Evolutionary conservation across 73 alveolate genomes (phyloP).

Genomic region (Paramecium octaurelia): DNA sequence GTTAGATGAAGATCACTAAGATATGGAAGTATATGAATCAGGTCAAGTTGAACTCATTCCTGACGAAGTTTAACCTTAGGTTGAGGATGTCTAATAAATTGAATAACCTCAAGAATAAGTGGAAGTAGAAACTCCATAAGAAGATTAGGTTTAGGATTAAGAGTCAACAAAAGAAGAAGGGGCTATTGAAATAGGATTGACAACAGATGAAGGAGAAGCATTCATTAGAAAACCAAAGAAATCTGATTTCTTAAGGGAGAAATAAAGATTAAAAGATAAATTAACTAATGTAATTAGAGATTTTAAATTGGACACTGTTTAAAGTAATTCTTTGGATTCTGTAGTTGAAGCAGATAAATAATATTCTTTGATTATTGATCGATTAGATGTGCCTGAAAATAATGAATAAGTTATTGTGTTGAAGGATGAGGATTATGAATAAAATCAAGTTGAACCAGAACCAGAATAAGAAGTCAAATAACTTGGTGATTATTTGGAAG

Average conservation of each 20-base stretch:
- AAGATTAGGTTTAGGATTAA: background rate
- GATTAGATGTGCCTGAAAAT: slow-evolving; percentile 16
- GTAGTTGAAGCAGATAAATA: background rate
- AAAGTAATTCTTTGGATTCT: background rate
- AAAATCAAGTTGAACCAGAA: background rate
- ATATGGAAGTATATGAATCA: background rate
- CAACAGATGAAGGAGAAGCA: slow-evolving; percentile 15
- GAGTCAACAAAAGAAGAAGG: background rate
- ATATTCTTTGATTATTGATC: background rate
- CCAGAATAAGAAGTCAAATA: background rate
- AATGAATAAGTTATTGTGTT: background rate
- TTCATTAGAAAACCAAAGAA: background rate
- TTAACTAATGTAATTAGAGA: background rate
- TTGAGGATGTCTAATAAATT: background rate
- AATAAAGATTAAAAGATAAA: background rate
- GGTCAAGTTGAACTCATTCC: background rate
- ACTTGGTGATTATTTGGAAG: background rate
- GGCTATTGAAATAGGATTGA: background rate
- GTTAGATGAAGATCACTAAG: slow-evolving; percentile 8
- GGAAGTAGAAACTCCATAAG: background rate
- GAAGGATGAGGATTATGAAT: background rate
- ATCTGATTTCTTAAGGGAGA: background rate
- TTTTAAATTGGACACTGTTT: background rate
- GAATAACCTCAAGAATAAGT: background rate
- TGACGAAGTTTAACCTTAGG: background rate